Evolutionary conservation across 164 flowering plant species (phyloP).

Genomic region (Umbilicus rupestris): DNA sequence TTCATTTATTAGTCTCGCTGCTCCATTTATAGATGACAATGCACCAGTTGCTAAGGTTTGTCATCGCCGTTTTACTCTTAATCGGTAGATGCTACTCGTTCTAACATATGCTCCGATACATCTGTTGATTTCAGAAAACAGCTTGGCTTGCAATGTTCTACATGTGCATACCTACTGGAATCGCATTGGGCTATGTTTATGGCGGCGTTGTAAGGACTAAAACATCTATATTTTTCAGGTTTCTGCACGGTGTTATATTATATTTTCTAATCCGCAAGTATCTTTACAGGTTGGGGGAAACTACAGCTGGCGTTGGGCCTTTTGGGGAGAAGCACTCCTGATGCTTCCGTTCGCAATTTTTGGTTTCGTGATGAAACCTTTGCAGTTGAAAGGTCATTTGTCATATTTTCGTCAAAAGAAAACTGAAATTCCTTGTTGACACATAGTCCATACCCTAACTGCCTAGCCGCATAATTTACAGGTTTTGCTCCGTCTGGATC

Average conservation of each 20-base stretch:
- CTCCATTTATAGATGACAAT: conserved; percentile 95
- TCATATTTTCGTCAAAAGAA: not conserved
- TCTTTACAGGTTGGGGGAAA: conserved; percentile 37
- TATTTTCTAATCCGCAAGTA: not conserved
- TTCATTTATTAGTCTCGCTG: conserved; percentile 93
- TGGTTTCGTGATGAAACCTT: conserved; percentile 64
- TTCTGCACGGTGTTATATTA: not conserved
- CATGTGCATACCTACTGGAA: conserved; percentile 71
- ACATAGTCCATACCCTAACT: not conserved
- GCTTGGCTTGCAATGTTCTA: conserved; percentile 62
- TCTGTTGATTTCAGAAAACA: conserved; percentile 52
- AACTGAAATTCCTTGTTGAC: not conserved
- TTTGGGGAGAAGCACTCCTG: conserved; percentile 49
- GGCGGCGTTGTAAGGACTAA: conserved; percentile 56
- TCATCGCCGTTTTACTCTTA: not conserved
- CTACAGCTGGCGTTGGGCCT: conserved; percentile 61
- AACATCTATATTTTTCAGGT: not conserved
- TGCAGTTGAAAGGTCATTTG: conserved; percentile 56
- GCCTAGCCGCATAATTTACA: conserved; percentile 12
- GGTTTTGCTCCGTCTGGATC: conserved; percentile 45
- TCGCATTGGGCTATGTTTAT: conserved; percentile 66
- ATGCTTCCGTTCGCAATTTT: conserved; percentile 72
- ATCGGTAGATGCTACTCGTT: not conserved
- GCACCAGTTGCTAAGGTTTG: conserved; percentile 78
- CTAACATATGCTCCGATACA: not conserved